phyloP scores from a whole-genome alignment of 768 basidiomycete genomes.

The Psilocybe cyanescens region DNA sequence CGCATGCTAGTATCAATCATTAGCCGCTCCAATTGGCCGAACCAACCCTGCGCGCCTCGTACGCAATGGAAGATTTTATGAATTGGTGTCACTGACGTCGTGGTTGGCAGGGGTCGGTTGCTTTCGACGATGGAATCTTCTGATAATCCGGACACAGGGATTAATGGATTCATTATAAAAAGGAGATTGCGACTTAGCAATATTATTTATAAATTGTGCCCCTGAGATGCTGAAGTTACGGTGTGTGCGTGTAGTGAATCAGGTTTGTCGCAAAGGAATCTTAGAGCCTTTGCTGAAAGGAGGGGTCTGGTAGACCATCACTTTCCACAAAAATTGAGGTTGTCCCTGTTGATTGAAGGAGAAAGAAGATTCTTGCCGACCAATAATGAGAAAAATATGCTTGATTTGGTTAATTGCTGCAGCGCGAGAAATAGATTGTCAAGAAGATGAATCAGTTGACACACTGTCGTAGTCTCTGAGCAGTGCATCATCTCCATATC shows the following conservation, averaged over 20 bases:
- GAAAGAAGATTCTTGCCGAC: background rate
- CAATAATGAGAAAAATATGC: conserved; percentile 5
- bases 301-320: background rate
- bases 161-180: background rate
- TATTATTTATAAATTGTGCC: background rate
- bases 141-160: background rate
- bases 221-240: background rate
- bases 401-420: background rate
- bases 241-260: background rate
- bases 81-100: conserved; percentile 3
- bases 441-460: conserved; percentile 16
- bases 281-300: background rate
- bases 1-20: conserved; percentile 1
- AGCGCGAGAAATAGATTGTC: background rate
- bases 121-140: conserved; percentile 8
- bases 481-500: conserved; percentile 6
- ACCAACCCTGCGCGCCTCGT: conserved; percentile 5
- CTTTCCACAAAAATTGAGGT: background rate
- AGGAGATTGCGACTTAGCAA: background rate
- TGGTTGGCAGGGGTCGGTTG: conserved; percentile 16
- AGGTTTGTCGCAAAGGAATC: background rate
- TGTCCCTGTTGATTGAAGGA: background rate
- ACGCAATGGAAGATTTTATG: conserved; percentile 8
- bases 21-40: background rate
- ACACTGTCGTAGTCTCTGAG: conserved; percentile 14